A percentile compares a stretch with the other conserved stretches of the same genome.
Evolutionary conservation across 495 filamentous ascomycete genomes (phyloP).

Genomic region (Aspergillus sparsus): DNA sequence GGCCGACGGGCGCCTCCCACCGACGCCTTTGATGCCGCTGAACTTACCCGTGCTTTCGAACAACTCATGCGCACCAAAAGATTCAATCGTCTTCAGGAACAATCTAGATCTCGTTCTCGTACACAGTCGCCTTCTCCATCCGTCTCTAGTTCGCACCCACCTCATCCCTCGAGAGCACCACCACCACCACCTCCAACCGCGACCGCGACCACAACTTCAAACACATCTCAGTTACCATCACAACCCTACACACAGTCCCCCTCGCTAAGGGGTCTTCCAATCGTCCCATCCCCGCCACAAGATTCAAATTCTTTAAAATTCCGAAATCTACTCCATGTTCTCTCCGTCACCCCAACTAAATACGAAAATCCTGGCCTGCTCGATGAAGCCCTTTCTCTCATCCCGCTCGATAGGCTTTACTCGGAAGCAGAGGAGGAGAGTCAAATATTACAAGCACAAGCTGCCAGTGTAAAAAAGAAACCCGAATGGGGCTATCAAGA

Average conservation of each 20-base stretch:
- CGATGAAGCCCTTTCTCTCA: slow-evolving; percentile 83
- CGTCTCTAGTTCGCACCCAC: slow-evolving; percentile 27
- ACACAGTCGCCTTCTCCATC: slow-evolving; percentile 47
- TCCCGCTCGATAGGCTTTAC: slow-evolving; percentile 92
- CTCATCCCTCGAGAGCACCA: slow-evolving; percentile 45
- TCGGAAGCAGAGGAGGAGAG: slow-evolving; percentile 90
- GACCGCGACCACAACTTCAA: slow-evolving; percentile 38
- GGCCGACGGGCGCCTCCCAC: slow-evolving; percentile 33
- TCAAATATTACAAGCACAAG: slow-evolving; percentile 81
- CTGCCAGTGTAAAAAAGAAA: slow-evolving; percentile 77
- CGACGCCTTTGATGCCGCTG: slow-evolving; percentile 45
- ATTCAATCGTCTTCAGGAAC: slow-evolving; percentile 70
- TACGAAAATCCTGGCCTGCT: slow-evolving; percentile 97
- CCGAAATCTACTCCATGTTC: slow-evolving; percentile 73
- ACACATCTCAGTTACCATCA: slow-evolving; percentile 28
- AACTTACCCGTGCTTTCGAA: slow-evolving; percentile 69
- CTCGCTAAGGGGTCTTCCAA: slow-evolving; percentile 68
- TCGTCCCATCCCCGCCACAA: slow-evolving; percentile 75
- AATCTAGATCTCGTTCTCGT: slow-evolving; percentile 58
- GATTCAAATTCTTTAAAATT: slow-evolving; percentile 78
- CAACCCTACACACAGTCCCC: slow-evolving; percentile 66
- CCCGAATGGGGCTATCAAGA: slow-evolving; percentile 98
- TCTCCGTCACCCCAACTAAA: slow-evolving; percentile 82
- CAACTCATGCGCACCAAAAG: slow-evolving; percentile 74
- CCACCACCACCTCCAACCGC: slow-evolving; percentile 40